Evolutionary conservation across 441 rosid genomes (phyloP).

Genomic region (Pelargonium citronellum): DNA sequence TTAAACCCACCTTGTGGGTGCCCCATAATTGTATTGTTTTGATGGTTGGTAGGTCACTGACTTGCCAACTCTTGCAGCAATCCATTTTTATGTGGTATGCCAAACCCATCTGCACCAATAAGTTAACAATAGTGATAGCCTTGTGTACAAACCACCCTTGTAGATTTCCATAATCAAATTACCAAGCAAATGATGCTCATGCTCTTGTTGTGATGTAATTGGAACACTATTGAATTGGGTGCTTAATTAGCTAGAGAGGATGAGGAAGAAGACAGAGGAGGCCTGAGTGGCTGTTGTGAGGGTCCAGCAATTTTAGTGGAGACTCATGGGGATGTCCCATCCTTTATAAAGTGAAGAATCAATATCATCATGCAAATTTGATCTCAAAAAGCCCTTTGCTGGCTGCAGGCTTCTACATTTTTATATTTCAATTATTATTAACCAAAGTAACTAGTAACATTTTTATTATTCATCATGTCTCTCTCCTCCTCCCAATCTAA

Average conservation of each 20-base stretch:
- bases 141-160: too few relatives aligned
- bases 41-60: constrained; percentile 23
- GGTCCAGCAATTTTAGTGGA: constrained; percentile 41
- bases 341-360: constrained; percentile 30
- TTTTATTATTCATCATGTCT: constrained; percentile 14
- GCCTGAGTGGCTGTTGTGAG: constrained; percentile 27
- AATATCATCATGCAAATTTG: constrained; percentile 29
- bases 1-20: constrained; percentile 14
- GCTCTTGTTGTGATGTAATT: constrained; percentile 13
- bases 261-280: constrained; percentile 27
- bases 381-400: constrained; percentile 28
- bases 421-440: constrained; percentile 15
- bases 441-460: constrained; percentile 13
- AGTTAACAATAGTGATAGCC: too few relatives aligned
- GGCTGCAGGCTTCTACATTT: constrained; percentile 15
- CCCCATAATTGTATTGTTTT: neutral
- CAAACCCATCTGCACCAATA: constrained; percentile 6
- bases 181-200: neutral
- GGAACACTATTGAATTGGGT: constrained; percentile 14
- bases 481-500: constrained; percentile 21
- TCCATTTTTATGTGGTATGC: neutral
- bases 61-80: constrained; percentile 15
- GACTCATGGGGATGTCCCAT: constrained; percentile 42
- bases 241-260: neutral
- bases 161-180: too few relatives aligned